Evolutionary conservation across 345 rosid genomes (phyloP).

Genomic region (Salix viminalis): DNA sequence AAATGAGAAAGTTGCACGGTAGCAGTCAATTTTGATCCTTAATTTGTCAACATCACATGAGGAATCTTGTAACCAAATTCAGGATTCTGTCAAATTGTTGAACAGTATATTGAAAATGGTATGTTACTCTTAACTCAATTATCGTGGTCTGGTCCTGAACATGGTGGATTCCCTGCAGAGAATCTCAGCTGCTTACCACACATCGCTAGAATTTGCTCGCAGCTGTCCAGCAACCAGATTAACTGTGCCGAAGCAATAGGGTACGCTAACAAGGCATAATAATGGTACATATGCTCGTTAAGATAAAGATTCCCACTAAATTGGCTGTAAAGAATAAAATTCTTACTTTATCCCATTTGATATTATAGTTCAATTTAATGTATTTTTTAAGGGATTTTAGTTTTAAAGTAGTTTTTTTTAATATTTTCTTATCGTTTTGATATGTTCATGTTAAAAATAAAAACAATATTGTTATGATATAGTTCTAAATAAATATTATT

Average conservation of each 20-base stretch:
- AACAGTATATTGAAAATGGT: not conserved
- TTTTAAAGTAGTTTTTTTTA: too few relatives aligned
- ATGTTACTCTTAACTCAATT: not conserved
- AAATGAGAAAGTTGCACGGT: not conserved
- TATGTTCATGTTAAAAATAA: too few relatives aligned
- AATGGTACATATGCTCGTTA: not conserved
- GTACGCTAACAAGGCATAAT: too few relatives aligned
- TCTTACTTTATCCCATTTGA: not conserved
- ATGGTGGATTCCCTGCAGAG: not conserved
- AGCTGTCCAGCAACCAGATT: slow-evolving; percentile 1
- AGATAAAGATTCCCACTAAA: not conserved
- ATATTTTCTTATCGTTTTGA: too few relatives aligned
- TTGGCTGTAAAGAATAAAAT: not conserved
- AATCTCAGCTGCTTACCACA: not conserved
- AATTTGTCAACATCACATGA: not conserved
- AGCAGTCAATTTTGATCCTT: not conserved
- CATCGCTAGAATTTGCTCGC: not conserved
- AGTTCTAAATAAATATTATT: too few relatives aligned
- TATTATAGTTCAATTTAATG: too few relatives aligned
- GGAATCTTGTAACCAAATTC: not conserved
- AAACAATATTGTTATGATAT: too few relatives aligned
- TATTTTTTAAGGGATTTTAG: too few relatives aligned
- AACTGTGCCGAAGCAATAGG: not conserved
- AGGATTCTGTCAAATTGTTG: not conserved
- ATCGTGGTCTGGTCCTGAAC: not conserved